These are phyloP conservation scores for Citropsis articulata DNA, from an alignment of 345 rosid species.

Conservation along the genomic window DNA sequence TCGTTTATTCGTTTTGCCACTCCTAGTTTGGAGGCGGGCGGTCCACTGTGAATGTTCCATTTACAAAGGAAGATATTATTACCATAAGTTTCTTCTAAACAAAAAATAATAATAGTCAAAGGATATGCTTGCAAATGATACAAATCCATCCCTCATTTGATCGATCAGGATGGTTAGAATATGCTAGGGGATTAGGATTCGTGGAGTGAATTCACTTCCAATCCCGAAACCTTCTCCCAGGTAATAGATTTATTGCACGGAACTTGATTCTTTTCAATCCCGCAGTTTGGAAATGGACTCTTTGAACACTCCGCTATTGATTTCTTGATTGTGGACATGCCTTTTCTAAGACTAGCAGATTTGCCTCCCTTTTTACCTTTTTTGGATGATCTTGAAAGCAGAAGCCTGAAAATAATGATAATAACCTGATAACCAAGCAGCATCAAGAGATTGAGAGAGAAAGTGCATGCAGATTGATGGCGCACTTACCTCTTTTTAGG, in stretches of 20 bases:
- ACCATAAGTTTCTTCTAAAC: neutral
- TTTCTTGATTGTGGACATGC: slow-evolving; percentile 41
- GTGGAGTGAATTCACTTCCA: neutral
- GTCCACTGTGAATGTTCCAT: neutral
- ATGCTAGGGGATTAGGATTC: slow-evolving; percentile 1
- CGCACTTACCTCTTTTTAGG: slow-evolving; percentile 44
- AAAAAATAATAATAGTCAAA: slow-evolving; percentile 1
- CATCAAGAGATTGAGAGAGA: neutral
- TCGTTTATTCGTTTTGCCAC: no score
- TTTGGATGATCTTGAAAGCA: slow-evolving; percentile 37
- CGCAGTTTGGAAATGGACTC: neutral
- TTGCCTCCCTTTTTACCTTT: slow-evolving; percentile 44
- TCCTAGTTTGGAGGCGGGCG: no score
- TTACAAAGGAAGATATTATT: neutral
- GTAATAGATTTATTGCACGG: slow-evolving; percentile 5
- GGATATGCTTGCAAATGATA: slow-evolving; percentile 5
- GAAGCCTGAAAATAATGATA: slow-evolving; percentile 12
- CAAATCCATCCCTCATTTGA: slow-evolving; percentile 6
- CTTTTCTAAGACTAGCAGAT: slow-evolving; percentile 37
- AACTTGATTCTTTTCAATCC: neutral
- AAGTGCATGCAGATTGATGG: slow-evolving; percentile 1
- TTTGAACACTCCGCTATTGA: slow-evolving; percentile 24
- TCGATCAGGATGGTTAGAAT: neutral
- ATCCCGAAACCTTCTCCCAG: neutral
- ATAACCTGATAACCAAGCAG: neutral